phyloP scores from a whole-genome alignment of 257 asterid genomes.

The Orobanche coerulescens region DNA sequence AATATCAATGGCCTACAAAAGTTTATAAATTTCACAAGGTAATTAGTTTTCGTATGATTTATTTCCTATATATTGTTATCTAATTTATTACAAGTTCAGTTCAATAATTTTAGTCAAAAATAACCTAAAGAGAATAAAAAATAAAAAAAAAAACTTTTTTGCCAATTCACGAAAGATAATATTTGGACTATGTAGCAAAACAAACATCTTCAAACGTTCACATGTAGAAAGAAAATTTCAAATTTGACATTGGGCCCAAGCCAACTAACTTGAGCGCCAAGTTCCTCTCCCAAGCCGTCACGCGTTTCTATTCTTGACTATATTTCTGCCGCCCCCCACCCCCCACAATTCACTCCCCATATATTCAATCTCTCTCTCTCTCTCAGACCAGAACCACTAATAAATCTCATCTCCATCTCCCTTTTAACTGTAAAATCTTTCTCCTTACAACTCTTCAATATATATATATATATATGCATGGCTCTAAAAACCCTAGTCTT shows the following conservation, averaged over 20 bases:
- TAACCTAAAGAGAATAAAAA: too few relatives aligned
- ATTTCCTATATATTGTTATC: too few relatives aligned
- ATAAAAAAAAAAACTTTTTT: too few relatives aligned
- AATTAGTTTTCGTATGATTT: too few relatives aligned
- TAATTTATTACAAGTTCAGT: too few relatives aligned
- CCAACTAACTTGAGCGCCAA: slow-evolving; percentile 36
- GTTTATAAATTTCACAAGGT: too few relatives aligned
- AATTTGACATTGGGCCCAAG: slow-evolving; percentile 43
- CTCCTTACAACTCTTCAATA: not conserved
- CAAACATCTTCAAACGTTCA: not conserved
- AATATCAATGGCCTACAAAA: too few relatives aligned
- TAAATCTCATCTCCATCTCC: not conserved
- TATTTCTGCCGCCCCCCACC: not conserved
- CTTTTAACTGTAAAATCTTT: not conserved
- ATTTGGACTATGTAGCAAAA: too few relatives aligned
- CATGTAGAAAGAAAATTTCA: slow-evolving; percentile 8
- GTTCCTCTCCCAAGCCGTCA: not conserved
- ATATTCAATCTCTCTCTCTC: slow-evolving; percentile 7
- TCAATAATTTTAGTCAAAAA: too few relatives aligned
- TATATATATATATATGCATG: slow-evolving; percentile 20
- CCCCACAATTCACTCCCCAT: slow-evolving; percentile 20
- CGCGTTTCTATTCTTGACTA: not conserved
- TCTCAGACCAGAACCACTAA: not conserved
- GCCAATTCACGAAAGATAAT: too few relatives aligned
- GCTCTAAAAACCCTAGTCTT: slow-evolving; percentile 15